phyloP scores from a whole-genome alignment of 73 alveolate genomes.

The Tetrahymena malaccensis region DNA sequence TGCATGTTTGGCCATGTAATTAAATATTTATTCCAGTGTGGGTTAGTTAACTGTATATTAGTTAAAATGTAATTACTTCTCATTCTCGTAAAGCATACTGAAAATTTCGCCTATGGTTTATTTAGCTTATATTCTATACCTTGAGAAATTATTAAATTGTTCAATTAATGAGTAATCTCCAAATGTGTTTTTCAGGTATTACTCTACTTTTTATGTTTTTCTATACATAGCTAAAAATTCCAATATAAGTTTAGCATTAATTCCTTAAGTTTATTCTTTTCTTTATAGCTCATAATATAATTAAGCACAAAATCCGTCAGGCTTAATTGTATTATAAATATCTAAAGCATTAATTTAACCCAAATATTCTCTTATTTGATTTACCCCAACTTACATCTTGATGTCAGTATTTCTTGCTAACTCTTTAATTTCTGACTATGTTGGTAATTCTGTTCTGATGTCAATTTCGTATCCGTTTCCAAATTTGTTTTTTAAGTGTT shows the following conservation, averaged over 20 bases:
- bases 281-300: conserved; percentile 29
- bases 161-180: conserved; percentile 31
- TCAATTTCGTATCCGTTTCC: conserved; percentile 60
- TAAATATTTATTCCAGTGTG: conserved; percentile 47
- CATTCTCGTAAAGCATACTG: conserved; percentile 28
- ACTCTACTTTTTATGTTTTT: conserved; percentile 2
- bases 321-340: neutral
- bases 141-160: conserved; percentile 33
- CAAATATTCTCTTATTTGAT: neutral
- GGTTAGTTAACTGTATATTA: conserved; percentile 49
- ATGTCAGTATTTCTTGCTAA: neutral
- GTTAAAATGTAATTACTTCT: conserved; percentile 11
- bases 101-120: conserved; percentile 32
- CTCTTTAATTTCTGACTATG: neutral
- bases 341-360: neutral
- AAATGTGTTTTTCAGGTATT: conserved; percentile 5
- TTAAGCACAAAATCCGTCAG: conserved; percentile 34
- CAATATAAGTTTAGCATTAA: conserved; percentile 4
- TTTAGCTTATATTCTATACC: conserved; percentile 19
- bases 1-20: conserved; percentile 22
- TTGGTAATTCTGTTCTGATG: neutral
- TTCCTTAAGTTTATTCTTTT: neutral
- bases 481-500: conserved; percentile 45
- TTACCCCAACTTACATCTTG: neutral
- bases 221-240: conserved; percentile 31